Base-by-base conservation (phyloP, 257 asterid species). In the Catharanthus roseus region DNA sequence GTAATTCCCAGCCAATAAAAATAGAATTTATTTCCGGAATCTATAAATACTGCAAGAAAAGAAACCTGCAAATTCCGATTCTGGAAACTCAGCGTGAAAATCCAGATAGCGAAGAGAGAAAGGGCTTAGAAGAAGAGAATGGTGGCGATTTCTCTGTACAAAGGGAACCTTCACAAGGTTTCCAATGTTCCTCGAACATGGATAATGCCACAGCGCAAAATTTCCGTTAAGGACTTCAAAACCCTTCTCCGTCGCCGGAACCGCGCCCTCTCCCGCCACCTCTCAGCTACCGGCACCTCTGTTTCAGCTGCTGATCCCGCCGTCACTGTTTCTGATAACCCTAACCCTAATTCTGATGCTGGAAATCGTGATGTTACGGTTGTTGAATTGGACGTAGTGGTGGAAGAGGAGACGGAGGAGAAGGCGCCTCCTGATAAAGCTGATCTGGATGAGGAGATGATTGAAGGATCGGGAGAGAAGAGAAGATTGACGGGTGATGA, bases 111-210 rank as follows among this genome's bases (percentile, higher is more conserved):
- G 10, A 36, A 45, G 53, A 10, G 26, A 41, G 31, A 45, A 1
- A 72, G 50, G 24, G 51, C 44, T 21, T 5, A 58, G 31, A 41
- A 60, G 19, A 55, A 38, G n/a, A n/a, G n/a, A 73, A 92, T 88
- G 97, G 97, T 90, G 72, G 96, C 96, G 26, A 75, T 93, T 68
- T 86, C 98, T 16, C 81, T 93, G 64, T 93, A 90, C 93, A 89
- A 79, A 82, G 98, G 98, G 44, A 89, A 87, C 77, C 96, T 90
- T 68, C 98, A 89, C 88, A 87, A 84, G 68, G 86, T 76, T 60
- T 73, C 92, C 64, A 93, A 83, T 65, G 89, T 76, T 0, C 90
- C 89, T 28, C 97, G 83, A 0, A 85, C 85, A 77, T 93, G 95
- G 98, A 80, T 85, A 66, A 55, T 72, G 74, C 92, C 97, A 29